Conservation (phyloP, 2,329 filamentous ascomycete species). For the Monosporascus sp. region DNA sequence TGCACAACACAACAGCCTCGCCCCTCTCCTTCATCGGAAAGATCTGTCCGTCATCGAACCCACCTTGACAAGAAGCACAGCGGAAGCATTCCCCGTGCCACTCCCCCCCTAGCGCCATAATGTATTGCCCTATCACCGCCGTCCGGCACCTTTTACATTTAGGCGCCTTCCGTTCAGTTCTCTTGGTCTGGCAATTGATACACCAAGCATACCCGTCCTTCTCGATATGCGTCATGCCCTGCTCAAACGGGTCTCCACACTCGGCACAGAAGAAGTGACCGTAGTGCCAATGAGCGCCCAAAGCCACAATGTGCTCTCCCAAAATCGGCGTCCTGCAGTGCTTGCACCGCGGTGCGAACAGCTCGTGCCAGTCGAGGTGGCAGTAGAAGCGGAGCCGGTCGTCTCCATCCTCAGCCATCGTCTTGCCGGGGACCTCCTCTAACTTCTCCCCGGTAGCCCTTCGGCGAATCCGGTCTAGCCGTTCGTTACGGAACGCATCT, state of each 20-base stretch:
- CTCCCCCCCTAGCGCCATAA: slow-evolving; percentile 82
- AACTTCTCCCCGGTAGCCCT: slow-evolving; percentile 55
- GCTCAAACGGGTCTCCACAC: slow-evolving; percentile 90
- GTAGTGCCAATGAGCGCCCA: slow-evolving; percentile 93
- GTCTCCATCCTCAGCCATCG: slow-evolving; percentile 68
- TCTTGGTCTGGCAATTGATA: slow-evolving; percentile 83
- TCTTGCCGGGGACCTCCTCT: slow-evolving; percentile 58
- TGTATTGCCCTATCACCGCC: slow-evolving; percentile 84
- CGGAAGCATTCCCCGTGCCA: slow-evolving; percentile 94
- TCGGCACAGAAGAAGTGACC: slow-evolving; percentile 99
- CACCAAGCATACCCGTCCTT: slow-evolving; percentile 99
- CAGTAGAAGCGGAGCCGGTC: slow-evolving; percentile 82
- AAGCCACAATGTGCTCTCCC: slow-evolving; percentile 88
- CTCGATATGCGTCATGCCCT: slow-evolving; percentile 70
- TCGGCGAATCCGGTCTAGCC: slow-evolving; percentile 67
- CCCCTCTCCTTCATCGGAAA: slow-evolving; percentile 54
- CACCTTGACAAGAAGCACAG: slow-evolving; percentile 59
- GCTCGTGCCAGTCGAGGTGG: slow-evolving; percentile 97
- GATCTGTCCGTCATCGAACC: slow-evolving; percentile 61
- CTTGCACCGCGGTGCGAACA: slow-evolving; percentile 88
- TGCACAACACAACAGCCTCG: slow-evolving; percentile 52
- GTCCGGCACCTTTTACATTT: slow-evolving; percentile 83
- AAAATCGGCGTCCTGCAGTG: slow-evolving; percentile 96
- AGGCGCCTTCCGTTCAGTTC: slow-evolving; percentile 80
- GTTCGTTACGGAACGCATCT: slow-evolving; percentile 61